Percentiles rank a stretch among this genome's conserved stretches.
Evolutionary conservation across 2,329 filamentous ascomycete species (phyloP).

Genomic region (Bisporella sp.): DNA sequence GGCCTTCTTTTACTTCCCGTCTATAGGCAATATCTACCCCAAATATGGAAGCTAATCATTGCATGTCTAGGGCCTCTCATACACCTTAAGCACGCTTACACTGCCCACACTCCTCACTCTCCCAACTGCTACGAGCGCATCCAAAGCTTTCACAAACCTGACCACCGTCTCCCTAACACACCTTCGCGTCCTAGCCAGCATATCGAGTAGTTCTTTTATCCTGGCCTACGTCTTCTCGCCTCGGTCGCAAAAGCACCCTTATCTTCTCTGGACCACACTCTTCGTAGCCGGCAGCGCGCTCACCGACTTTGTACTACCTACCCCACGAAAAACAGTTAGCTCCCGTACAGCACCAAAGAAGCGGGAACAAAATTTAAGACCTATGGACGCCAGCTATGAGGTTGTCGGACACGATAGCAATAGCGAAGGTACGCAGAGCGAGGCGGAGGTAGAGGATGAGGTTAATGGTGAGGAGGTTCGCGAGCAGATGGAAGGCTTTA

Average conservation of each 20-base stretch:
- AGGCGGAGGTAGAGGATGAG: constrained; percentile 40
- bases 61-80: constrained; percentile 69
- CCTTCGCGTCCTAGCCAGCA: constrained; percentile 56
- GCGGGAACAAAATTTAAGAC: constrained; percentile 18
- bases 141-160: constrained; percentile 64
- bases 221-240: constrained; percentile 75
- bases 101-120: constrained; percentile 77
- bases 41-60: neutral
- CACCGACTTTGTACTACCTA: constrained; percentile 25
- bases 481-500: constrained; percentile 47
- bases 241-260: constrained; percentile 71
- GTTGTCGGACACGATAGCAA: constrained; percentile 49
- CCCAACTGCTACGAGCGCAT: constrained; percentile 65
- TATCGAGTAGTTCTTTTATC: constrained; percentile 66
- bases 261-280: constrained; percentile 78
- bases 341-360: constrained; percentile 13
- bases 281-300: constrained; percentile 50
- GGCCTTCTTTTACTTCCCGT: neutral
- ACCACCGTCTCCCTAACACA: constrained; percentile 56
- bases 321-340: constrained; percentile 3
- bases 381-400: constrained; percentile 67
- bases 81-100: constrained; percentile 70
- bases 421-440: constrained; percentile 35
- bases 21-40: neutral
- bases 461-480: constrained; percentile 58